phyloP scores from a whole-genome alignment of 805 yeast genomes.

The Danielia reshetovae region DNA sequence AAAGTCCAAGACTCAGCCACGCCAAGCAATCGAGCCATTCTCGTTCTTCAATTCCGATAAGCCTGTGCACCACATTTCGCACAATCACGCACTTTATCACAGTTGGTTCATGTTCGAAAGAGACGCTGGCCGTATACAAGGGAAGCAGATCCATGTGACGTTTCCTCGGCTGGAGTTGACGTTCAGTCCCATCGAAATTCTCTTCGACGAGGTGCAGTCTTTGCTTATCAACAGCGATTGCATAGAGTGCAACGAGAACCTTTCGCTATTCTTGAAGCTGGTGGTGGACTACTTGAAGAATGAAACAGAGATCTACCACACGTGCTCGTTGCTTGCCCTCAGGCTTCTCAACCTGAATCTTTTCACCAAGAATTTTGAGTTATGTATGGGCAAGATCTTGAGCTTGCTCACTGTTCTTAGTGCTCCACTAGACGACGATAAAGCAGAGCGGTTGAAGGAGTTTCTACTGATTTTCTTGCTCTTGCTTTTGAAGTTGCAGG shows the following conservation, averaged over 20 bases:
- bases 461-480: slow-evolving; percentile 32
- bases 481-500: slow-evolving; percentile 30
- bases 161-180: too few relatives aligned
- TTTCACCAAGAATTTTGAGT: slow-evolving; percentile 31
- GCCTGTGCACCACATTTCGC: too few relatives aligned
- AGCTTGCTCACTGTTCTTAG: slow-evolving; percentile 29
- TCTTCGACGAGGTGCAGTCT: background rate
- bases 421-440: slow-evolving; percentile 6
- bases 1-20: too few relatives aligned
- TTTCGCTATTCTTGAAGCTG: slow-evolving; percentile 30
- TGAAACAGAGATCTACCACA: slow-evolving; percentile 24
- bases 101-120: too few relatives aligned
- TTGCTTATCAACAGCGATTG: slow-evolving; percentile 36
- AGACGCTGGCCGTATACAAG: too few relatives aligned
- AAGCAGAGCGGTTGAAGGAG: slow-evolving; percentile 25
- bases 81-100: too few relatives aligned
- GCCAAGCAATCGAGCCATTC: too few relatives aligned
- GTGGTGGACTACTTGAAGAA: slow-evolving; percentile 27
- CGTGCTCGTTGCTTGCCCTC: slow-evolving; percentile 30
- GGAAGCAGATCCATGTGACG: too few relatives aligned
- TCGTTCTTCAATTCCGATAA: too few relatives aligned
- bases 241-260: slow-evolving; percentile 35
- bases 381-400: slow-evolving; percentile 37
- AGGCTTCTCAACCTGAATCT: slow-evolving; percentile 35
- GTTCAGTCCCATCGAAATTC: too few relatives aligned